Percentiles rank a stretch among this genome's conserved stretches.
These are phyloP conservation scores for Aspergillus homomorphus DNA, from an alignment of 495 filamentous ascomycete genomes.

Conservation along the genomic window DNA sequence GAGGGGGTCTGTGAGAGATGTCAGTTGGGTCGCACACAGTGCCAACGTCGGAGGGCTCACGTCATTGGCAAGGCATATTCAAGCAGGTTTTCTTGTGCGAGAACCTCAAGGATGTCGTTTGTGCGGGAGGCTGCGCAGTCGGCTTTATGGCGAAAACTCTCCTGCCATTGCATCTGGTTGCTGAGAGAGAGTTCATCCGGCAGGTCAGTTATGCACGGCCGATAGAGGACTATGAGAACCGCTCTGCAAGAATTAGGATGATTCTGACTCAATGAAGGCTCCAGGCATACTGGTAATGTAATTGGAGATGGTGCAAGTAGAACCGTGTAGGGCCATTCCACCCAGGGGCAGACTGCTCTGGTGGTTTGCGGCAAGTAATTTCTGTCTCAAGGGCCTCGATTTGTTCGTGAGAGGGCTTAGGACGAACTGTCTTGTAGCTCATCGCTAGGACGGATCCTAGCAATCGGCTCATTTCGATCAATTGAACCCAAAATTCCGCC, in stretches of 20 bases:
- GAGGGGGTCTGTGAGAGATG: slow-evolving; percentile 27
- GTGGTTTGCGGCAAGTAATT: slow-evolving; percentile 17
- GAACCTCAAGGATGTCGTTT: slow-evolving; percentile 29
- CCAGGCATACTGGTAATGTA: slow-evolving; percentile 31
- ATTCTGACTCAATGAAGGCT: neutral
- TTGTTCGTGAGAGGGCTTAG: slow-evolving; percentile 14
- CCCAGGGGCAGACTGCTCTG: slow-evolving; percentile 18
- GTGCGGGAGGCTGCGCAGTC: slow-evolving; percentile 33
- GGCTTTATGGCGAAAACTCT: slow-evolving; percentile 19
- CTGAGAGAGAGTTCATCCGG: slow-evolving; percentile 13
- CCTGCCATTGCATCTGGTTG: slow-evolving; percentile 18
- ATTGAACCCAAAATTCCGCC: slow-evolving; percentile 29
- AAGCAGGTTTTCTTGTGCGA: slow-evolving; percentile 31
- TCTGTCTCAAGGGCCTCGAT: slow-evolving; percentile 26
- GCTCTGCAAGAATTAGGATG: slow-evolving; percentile 21
- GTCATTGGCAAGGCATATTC: slow-evolving; percentile 33
- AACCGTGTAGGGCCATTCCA: slow-evolving; percentile 20
- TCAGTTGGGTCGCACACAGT: slow-evolving; percentile 1
- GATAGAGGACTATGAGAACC: slow-evolving; percentile 31
- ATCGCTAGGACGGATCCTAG: slow-evolving; percentile 24
- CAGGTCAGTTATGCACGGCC: slow-evolving; percentile 19
- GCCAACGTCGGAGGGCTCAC: slow-evolving; percentile 20
- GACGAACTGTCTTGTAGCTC: slow-evolving; percentile 19
- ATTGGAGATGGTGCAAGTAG: slow-evolving; percentile 28
- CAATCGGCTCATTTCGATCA: slow-evolving; percentile 27